phyloP scores from a whole-genome alignment of 139 green algal genomes.

The Picochlorum sp. region DNA sequence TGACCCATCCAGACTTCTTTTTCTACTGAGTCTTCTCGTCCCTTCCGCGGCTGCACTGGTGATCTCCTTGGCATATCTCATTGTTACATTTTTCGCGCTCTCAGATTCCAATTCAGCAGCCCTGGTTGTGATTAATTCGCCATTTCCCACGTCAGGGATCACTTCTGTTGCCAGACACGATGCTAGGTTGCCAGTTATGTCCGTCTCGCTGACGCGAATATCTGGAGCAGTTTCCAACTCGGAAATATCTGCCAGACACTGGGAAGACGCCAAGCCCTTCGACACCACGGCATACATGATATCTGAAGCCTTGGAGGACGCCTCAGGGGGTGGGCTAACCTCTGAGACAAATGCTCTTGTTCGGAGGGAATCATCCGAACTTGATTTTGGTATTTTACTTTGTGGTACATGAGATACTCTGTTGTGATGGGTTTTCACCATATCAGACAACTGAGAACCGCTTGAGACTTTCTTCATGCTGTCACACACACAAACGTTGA shows the following conservation, averaged over 20 bases:
- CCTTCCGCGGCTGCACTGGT: background rate
- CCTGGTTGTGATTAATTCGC: background rate
- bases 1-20: conserved; percentile 1
- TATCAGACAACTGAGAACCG: too few species aligned
- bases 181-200: conserved; percentile 3
- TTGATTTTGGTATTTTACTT: background rate
- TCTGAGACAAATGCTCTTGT: background rate
- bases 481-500: too few species aligned
- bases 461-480: too few species aligned
- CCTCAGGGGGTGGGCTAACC: background rate
- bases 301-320: background rate
- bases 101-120: background rate
- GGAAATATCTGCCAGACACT: background rate
- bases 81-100: background rate
- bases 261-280: background rate
- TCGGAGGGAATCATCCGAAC: background rate
- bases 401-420: too few species aligned
- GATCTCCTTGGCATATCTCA: conserved; percentile 8
- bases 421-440: too few species aligned
- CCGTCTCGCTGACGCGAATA: background rate
- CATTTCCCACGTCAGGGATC: conserved; percentile 8
- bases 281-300: conserved; percentile 7
- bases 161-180: conserved; percentile 7
- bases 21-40: background rate
- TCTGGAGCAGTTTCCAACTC: conserved; percentile 7